phyloP scores from a whole-genome alignment of 2,329 filamentous ascomycete genomes.

The Clarireedia monteithiana region DNA sequence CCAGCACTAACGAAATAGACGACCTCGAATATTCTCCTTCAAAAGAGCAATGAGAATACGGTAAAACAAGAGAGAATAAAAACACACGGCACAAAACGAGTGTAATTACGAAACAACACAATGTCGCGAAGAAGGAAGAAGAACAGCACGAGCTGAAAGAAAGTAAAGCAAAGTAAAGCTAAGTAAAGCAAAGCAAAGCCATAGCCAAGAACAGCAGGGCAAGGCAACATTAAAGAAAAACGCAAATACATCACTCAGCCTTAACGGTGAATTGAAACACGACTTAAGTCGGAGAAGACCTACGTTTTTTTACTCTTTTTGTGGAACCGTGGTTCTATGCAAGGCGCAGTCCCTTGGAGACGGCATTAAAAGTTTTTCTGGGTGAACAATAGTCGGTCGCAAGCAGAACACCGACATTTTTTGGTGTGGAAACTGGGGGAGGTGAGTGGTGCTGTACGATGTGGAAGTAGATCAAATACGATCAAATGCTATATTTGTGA shows the following conservation, averaged over 20 bases:
- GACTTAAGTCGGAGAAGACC: not conserved
- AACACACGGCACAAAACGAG: not conserved
- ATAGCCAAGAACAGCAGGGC: not conserved
- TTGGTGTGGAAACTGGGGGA: not conserved
- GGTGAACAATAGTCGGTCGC: not conserved
- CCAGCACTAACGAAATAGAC: too few relatives aligned
- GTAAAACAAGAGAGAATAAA: not conserved
- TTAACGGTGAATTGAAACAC: constrained; percentile 1
- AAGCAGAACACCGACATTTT: not conserved
- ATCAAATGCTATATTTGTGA: not conserved
- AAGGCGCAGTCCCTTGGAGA: constrained; percentile 7
- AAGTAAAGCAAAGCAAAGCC: too few relatives aligned
- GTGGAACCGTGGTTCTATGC: constrained; percentile 2
- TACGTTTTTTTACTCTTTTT: not conserved
- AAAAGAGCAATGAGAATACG: too few relatives aligned
- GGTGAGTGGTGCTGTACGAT: too few relatives aligned
- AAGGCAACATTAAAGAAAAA: constrained; percentile 4
- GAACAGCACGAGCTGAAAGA: too few relatives aligned
- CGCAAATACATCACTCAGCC: not conserved
- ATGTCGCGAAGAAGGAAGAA: too few relatives aligned
- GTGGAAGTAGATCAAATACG: too few relatives aligned
- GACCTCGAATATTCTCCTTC: too few relatives aligned
- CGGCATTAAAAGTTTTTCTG: not conserved
- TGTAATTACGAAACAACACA: too few relatives aligned
- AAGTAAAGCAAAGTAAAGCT: too few relatives aligned